phyloP scores from a whole-genome alignment of 164 flowering plant species.

The Kingdonia uniflora region DNA sequence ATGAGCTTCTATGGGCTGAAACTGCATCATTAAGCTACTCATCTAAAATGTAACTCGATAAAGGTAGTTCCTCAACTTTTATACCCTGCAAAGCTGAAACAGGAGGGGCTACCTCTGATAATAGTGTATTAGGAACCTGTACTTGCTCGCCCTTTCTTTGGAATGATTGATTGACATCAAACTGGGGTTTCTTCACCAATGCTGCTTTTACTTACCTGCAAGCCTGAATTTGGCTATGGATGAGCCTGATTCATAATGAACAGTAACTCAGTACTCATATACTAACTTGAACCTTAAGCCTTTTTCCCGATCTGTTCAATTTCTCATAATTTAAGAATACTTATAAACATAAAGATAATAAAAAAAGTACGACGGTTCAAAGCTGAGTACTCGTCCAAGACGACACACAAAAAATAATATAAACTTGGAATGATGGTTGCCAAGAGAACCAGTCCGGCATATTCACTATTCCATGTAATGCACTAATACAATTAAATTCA shows the following conservation, averaged over 20 bases:
- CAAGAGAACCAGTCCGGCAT: too few species aligned
- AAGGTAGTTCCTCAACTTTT: constrained; percentile 43
- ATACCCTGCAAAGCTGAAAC: constrained; percentile 19
- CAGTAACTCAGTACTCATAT: too few species aligned
- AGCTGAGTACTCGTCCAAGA: not conserved
- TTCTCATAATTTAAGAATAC: not conserved
- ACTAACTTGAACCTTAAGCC: not conserved
- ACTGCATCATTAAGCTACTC: constrained; percentile 20
- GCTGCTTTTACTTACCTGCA: constrained; percentile 29
- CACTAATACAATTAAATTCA: too few species aligned
- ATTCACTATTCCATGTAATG: too few species aligned
- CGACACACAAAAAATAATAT: too few species aligned
- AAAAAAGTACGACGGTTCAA: not conserved
- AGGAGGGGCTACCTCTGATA: constrained; percentile 15
- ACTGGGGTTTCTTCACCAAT: constrained; percentile 31
- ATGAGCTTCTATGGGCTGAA: constrained; percentile 7
- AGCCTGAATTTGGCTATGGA: constrained; percentile 20
- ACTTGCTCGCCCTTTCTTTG: constrained; percentile 13
- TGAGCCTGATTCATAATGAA: constrained; percentile 18
- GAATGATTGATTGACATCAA: constrained; percentile 25
- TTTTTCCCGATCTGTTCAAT: not conserved
- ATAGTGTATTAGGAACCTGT: constrained; percentile 7
- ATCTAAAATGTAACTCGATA: constrained; percentile 33
- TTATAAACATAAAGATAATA: not conserved
- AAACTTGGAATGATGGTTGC: too few species aligned